Conservation (phyloP, 2,329 filamentous ascomycete genomes). For the Triangularia setosa region DNA sequence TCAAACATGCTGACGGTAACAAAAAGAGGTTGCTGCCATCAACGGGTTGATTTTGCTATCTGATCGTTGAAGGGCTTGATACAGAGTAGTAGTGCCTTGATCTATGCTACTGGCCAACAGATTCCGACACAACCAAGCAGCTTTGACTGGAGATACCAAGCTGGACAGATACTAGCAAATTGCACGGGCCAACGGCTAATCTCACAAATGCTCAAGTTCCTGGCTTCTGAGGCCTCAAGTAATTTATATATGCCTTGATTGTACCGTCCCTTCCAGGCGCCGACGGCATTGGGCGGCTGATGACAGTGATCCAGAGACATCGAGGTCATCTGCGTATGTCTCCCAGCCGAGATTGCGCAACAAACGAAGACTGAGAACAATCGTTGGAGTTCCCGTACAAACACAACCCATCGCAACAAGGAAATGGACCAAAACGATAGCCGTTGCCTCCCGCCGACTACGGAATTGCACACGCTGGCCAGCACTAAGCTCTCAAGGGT, state of each 20-base stretch:
- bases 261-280: neutral
- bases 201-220: neutral
- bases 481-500: neutral
- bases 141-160: neutral
- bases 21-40: neutral
- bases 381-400: constrained; percentile 16
- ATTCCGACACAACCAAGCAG: neutral
- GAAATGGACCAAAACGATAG: neutral
- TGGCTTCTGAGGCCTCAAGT: neutral
- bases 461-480: constrained; percentile 3
- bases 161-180: neutral
- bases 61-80: neutral
- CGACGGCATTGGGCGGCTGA: constrained; percentile 4
- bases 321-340: neutral
- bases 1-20: neutral
- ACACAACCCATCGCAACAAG: constrained; percentile 9
- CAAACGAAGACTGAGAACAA: constrained; percentile 19
- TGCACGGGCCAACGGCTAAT: neutral
- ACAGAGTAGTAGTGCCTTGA: neutral
- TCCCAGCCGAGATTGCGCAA: neutral
- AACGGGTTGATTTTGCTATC: neutral
- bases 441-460: neutral
- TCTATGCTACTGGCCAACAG: neutral
- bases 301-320: constrained; percentile 3
- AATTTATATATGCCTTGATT: neutral